Percentiles rank a stretch among this genome's conserved stretches.
These are phyloP conservation scores for Hypericum androsaemum DNA, from an alignment of 345 rosid species.

Conservation along the genomic window DNA sequence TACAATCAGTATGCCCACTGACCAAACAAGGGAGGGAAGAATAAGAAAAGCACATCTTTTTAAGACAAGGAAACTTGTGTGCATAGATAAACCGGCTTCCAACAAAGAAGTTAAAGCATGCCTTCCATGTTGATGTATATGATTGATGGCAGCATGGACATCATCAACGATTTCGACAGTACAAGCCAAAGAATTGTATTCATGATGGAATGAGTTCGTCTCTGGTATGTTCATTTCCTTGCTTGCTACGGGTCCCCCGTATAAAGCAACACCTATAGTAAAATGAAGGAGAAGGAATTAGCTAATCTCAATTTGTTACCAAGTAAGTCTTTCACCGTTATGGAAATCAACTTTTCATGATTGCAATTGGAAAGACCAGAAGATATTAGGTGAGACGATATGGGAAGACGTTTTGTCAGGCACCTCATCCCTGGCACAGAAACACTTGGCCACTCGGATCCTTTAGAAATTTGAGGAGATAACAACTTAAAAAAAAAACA, in stretches of 20 bases:
- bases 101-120: conserved; percentile 5
- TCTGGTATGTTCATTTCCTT: conserved; percentile 45
- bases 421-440: no score
- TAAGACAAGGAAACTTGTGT: not conserved
- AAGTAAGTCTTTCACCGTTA: no score
- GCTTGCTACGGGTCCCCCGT: conserved; percentile 76
- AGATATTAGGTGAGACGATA: no score
- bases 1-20: conserved; percentile 97
- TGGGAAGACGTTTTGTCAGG: no score
- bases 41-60: not conserved
- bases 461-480: no score
- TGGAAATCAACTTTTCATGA: no score
- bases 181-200: conserved; percentile 78
- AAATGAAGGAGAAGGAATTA: conserved; percentile 1
- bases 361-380: no score
- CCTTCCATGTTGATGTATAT: conserved; percentile 94
- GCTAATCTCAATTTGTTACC: not conserved
- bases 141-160: conserved; percentile 66
- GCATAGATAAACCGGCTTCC: not conserved
- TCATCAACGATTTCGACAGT: conserved; percentile 89
- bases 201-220: conserved; percentile 58
- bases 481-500: no score
- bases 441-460: no score
- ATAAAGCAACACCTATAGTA: conserved; percentile 57
- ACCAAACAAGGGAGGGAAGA: conserved; percentile 10